Percentiles rank a stretch among this genome's conserved stretches.
Conservation (phyloP, 2,329 filamentous ascomycete species). For the Phaeoacremonium minimum region DNA sequence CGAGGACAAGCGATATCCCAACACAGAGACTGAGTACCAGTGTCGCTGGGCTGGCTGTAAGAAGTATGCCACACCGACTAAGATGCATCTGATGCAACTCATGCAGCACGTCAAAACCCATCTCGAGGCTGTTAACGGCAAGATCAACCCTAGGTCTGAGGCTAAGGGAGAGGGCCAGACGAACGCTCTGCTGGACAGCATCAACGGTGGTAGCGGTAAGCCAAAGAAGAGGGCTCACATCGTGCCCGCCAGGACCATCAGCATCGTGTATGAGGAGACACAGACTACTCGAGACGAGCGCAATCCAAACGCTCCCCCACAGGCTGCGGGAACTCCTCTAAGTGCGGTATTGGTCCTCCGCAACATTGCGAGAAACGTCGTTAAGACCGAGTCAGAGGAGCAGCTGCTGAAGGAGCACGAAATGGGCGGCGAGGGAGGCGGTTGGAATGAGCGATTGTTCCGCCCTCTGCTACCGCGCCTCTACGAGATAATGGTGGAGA, state of each 20-base stretch:
- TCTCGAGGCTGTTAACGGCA: slow-evolving; percentile 39
- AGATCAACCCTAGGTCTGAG: slow-evolving; percentile 7
- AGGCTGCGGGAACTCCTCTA: slow-evolving; percentile 74
- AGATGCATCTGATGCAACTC: slow-evolving; percentile 45
- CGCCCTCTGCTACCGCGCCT: slow-evolving; percentile 59
- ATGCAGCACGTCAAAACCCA: slow-evolving; percentile 67
- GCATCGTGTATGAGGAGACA: slow-evolving; percentile 52
- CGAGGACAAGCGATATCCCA: slow-evolving; percentile 51
- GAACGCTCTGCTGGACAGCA: slow-evolving; percentile 2
- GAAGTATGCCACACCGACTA: slow-evolving; percentile 44
- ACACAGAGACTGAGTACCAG: slow-evolving; percentile 45
- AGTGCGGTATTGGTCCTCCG: slow-evolving; percentile 73
- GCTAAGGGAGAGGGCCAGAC: neutral
- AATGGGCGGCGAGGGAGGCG: slow-evolving; percentile 41
- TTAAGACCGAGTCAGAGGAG: slow-evolving; percentile 57
- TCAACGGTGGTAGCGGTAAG: slow-evolving; percentile 20
- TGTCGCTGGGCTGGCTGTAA: slow-evolving; percentile 68
- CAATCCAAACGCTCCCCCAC: slow-evolving; percentile 50
- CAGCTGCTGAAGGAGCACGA: slow-evolving; percentile 44
- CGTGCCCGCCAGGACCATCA: slow-evolving; percentile 51
- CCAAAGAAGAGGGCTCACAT: slow-evolving; percentile 40
- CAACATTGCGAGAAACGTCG: slow-evolving; percentile 68
- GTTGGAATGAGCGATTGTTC: slow-evolving; percentile 67
- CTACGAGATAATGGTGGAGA: slow-evolving; percentile 68
- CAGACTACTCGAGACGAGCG: slow-evolving; percentile 51